Conservation (phyloP, 202 grass and related monocot species). For the Brachypodium distachyon region DNA sequence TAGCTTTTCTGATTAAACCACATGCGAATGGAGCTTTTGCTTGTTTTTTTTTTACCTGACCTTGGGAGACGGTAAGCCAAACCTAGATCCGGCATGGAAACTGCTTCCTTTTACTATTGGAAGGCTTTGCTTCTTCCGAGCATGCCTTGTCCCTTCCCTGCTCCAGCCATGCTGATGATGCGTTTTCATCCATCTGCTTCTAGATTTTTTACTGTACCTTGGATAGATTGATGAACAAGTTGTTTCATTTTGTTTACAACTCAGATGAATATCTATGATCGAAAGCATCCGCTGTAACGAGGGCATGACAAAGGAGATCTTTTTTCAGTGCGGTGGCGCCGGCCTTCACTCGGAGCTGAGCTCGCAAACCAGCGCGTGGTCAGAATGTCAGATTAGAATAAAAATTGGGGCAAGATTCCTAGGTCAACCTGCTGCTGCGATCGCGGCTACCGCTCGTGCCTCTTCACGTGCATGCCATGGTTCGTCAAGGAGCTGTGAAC, state of each 20-base stretch:
- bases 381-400: not conserved
- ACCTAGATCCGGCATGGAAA: constrained; percentile 43
- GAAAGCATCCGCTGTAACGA: not conserved
- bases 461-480: not conserved
- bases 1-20: not conserved
- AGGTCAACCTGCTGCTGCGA: constrained; percentile 25
- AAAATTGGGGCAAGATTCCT: not conserved
- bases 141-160: not conserved
- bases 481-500: not conserved
- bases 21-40: not conserved
- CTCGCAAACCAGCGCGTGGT: not conserved
- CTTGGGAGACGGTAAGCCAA: constrained; percentile 24
- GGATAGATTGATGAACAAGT: not conserved
- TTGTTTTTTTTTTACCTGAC: constrained; percentile 18
- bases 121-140: constrained; percentile 25
- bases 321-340: not conserved
- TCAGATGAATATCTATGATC: not conserved
- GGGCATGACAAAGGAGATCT: not conserved
- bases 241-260: too few relatives aligned
- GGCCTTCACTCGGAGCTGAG: not conserved
- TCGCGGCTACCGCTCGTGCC: not conserved
- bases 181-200: not conserved
- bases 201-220: not conserved
- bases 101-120: constrained; percentile 46
- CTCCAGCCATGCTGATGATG: not conserved